Evolutionary conservation across 768 basidiomycete species (phyloP), one percentile per base, ranked within the genome.

Genomic region (Termitomyces heimii): DNA sequence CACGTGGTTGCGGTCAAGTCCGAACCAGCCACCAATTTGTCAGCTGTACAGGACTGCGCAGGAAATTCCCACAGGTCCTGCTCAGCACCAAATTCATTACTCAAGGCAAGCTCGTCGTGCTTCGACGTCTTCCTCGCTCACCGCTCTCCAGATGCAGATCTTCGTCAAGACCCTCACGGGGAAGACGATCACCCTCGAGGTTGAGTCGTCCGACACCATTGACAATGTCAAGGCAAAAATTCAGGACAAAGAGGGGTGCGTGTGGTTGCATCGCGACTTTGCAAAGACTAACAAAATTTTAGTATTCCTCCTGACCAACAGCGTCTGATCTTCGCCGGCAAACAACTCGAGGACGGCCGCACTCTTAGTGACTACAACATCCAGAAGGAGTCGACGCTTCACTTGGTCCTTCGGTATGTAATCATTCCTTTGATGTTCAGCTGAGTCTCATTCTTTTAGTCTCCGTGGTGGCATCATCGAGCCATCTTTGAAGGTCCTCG

Each of bases 391-490:
- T 95, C 93, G 22, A 98, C 95, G 28, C 91, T 98, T 64, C 95
- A 98, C 77, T 80, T 98, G 66, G 94, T 98, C 64, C 92, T 96
- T 73, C 92, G 93, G 91, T 91, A 60, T 69, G 86, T 71, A 9
- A 40, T n/a, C 12, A n/a, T 14, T 29, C 28, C 14, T 18, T 37
- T n/a, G 18, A 26, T 12, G 14, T 43, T 26, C 31, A n/a, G n/a
- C 37, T 53, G 13, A 26, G 14, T 48, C 55, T 46, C 31, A 4
- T n/a, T 26, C 24, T 12, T 46, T 49, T 10, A 90, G 90, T 80
- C 92, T 96, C 66, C 90, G 94, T 73, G 95, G 97, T 61, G 97
- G 97, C 53, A 94, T 99, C 80, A 98, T 99, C 65, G 97, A 99
- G 79, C 97, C 97, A 61, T 98, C 97, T 63, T 79, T 99, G 69